phyloP scores from a whole-genome alignment of 2,329 filamentous ascomycete genomes.

The Sporothrix inflata region DNA sequence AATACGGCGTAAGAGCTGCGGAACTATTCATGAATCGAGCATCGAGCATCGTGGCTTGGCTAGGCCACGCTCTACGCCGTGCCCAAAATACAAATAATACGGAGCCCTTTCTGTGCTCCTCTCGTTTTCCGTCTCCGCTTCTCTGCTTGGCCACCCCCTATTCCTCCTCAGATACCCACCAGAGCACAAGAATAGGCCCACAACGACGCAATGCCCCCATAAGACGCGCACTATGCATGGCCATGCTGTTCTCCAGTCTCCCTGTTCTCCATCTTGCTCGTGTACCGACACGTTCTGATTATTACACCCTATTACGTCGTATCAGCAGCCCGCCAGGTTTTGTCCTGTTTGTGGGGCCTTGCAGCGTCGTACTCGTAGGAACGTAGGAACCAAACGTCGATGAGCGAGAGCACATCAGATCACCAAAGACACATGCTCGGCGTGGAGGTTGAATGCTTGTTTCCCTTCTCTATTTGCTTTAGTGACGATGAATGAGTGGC shows the following conservation, averaged over 20 bases:
- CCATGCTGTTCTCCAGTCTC: not conserved
- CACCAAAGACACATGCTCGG: slow-evolving; percentile 4
- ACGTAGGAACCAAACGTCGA: slow-evolving; percentile 10
- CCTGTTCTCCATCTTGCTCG: not conserved
- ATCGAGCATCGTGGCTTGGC: slow-evolving; percentile 9
- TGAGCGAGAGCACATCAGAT: slow-evolving; percentile 4
- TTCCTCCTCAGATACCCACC: not conserved
- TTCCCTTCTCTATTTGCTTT: not conserved
- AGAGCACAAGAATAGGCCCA: not conserved
- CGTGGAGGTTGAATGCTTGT: not conserved
- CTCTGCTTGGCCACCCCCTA: not conserved
- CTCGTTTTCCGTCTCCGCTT: not conserved
- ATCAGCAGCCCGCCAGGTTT: slow-evolving; percentile 19
- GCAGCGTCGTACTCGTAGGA: not conserved
- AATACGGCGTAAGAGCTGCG: not conserved
- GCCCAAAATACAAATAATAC: not conserved
- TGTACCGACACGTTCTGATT: slow-evolving; percentile 25
- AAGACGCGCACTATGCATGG: slow-evolving; percentile 6
- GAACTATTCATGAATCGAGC: not conserved
- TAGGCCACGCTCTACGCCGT: not conserved
- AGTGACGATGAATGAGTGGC: not conserved
- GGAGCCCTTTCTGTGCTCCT: not conserved
- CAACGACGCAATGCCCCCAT: slow-evolving; percentile 11
- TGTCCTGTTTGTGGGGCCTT: slow-evolving; percentile 5
- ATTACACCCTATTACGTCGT: slow-evolving; percentile 26